phyloP scores from a whole-genome alignment of 2,329 filamentous ascomycete species.

The Colletotrichum magnum region DNA sequence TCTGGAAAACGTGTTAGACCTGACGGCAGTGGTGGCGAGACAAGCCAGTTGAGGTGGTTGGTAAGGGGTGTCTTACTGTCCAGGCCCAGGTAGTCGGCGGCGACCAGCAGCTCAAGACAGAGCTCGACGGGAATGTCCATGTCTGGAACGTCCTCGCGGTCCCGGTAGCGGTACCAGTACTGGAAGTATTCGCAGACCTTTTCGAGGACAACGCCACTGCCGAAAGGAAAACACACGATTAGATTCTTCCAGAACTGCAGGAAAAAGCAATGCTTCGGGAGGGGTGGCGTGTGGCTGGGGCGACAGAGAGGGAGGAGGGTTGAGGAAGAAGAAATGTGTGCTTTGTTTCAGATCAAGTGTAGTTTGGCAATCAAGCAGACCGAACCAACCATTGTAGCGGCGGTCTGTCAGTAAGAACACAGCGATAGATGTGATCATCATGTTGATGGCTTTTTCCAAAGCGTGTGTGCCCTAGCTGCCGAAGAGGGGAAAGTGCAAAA shows the following conservation, averaged over 20 bases:
- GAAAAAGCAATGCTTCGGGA: slow-evolving; percentile 4
- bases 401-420: slow-evolving; percentile 64
- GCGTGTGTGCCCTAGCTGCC: not conserved
- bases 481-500: not conserved
- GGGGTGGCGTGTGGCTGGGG: slow-evolving; percentile 26
- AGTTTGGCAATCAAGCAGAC: slow-evolving; percentile 66
- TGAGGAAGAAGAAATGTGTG: slow-evolving; percentile 38
- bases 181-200: slow-evolving; percentile 88
- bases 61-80: slow-evolving; percentile 64
- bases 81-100: slow-evolving; percentile 82
- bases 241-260: slow-evolving; percentile 33
- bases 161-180: slow-evolving; percentile 82
- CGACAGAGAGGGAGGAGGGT: not conserved
- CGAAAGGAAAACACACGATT: slow-evolving; percentile 44
- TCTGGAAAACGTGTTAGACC: slow-evolving; percentile 36
- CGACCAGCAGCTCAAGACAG: slow-evolving; percentile 82
- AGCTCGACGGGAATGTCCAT: slow-evolving; percentile 86
- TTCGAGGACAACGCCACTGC: slow-evolving; percentile 80
- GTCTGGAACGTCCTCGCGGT: slow-evolving; percentile 81
- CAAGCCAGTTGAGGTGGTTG: slow-evolving; percentile 12
- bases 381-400: slow-evolving; percentile 55
- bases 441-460: slow-evolving; percentile 26
- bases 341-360: slow-evolving; percentile 75
- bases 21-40: not conserved
- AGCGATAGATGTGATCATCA: slow-evolving; percentile 49